Evolutionary conservation across 2,329 filamentous ascomycete species (phyloP), one percentile per base, ranked within the genome.

Genomic region (Ceratocystis colombiana): DNA sequence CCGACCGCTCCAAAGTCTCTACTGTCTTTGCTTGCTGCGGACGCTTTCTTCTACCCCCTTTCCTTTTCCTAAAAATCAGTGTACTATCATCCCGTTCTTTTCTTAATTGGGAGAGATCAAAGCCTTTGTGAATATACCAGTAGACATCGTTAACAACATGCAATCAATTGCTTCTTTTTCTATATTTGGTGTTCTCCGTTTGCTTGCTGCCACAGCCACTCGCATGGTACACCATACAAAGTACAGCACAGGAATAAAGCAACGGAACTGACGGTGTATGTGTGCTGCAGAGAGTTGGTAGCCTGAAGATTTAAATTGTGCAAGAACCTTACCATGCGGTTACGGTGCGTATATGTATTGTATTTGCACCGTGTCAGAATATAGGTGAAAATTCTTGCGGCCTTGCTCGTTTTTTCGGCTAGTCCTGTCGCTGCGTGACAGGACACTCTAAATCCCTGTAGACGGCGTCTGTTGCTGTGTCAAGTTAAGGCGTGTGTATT

Each of bases 111-210:
- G 61, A 50, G 70, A 70, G 72, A 74, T 72, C 73, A 74, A 66
- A 61, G 59, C 55, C 72, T 74, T 74, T 77, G 76, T 79, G 74
- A 77, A 78, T 77, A 77, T 75, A 74, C 76, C 77, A 76, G 76
- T 76, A 77, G 76, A 78, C 75, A 75, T 73, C 61, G 61, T 68
- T 68, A 67, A 41, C 55, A 66, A 68, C 46, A 46, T 62, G 55
- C 48, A 50, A 33, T 45, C 65, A 30, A 37, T 64, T 59, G 53
- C 64, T 30, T 17, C 62, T 28, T 37, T 20, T 53, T 53, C 25
- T 22, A 53, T 28, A 53, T 20, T 53, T 28, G 48, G 48, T 53
- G 48, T 25, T n/a, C 37, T 41, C 37, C 3, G 37, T 41, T 41
- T 15, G 37, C 37, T 41, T 15, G 37, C 10, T 15, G 10, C 10